A percentile compares a stretch with the other conserved stretches of the same genome.
These are phyloP conservation scores for Sclerotinia trifoliorum DNA, from an alignment of 2,329 filamentous ascomycete species.

Conservation along the genomic window DNA sequence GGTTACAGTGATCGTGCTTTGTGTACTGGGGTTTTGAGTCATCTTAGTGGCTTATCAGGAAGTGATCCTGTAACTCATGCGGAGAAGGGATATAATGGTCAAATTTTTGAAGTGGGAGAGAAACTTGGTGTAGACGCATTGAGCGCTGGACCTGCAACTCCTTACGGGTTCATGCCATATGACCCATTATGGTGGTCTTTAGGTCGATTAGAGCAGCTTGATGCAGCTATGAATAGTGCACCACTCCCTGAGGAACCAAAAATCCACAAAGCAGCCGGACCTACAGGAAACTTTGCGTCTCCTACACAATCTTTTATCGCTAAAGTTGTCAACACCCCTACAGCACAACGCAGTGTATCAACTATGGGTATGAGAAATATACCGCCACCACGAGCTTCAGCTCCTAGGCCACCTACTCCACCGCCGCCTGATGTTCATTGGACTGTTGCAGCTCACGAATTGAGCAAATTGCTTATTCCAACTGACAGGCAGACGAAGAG, in stretches of 20 bases:
- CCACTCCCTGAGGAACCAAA: conserved; percentile 50
- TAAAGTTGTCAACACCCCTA: conserved; percentile 65
- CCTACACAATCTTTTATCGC: conserved; percentile 86
- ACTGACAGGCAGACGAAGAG: conserved; percentile 71
- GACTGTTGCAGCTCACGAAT: conserved; percentile 77
- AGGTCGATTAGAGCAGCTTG: conserved; percentile 65
- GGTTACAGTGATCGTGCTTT: conserved; percentile 93
- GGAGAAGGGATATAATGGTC: conserved; percentile 44
- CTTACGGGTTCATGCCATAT: conserved; percentile 47
- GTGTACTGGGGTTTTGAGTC: conserved; percentile 83
- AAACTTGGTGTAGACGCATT: conserved; percentile 43
- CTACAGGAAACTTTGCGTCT: conserved; percentile 73
- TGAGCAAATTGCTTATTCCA: conserved; percentile 81
- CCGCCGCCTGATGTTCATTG: conserved; percentile 82
- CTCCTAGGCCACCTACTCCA: conserved; percentile 55
- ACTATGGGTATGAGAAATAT: conserved; percentile 46
- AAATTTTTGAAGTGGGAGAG: conserved; percentile 59
- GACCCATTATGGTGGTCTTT: conserved; percentile 71
- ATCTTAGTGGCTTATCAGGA: conserved; percentile 77
- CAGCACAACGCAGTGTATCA: conserved; percentile 63
- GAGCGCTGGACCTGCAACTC: conserved; percentile 21
- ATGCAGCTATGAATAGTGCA: conserved; percentile 54
- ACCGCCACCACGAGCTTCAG: conserved; percentile 41
- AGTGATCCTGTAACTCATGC: conserved; percentile 46
- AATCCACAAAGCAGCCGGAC: conserved; percentile 52